Conservation (phyloP, 139 green algal species). For the Chlorella sp. region DNA sequence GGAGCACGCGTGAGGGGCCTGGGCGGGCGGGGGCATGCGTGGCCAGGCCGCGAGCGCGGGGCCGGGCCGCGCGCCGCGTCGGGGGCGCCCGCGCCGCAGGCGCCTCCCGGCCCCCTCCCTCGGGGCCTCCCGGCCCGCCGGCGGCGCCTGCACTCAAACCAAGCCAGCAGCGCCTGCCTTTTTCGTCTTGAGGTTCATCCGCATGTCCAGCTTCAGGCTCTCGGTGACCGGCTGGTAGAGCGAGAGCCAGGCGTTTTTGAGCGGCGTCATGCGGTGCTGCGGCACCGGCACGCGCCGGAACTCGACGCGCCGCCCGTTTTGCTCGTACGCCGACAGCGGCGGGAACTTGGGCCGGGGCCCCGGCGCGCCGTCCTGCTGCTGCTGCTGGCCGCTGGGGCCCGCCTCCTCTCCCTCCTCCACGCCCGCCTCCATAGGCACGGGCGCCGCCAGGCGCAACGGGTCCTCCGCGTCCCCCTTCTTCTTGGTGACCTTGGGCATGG, state of each 20-base stretch:
- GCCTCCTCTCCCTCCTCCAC: slow-evolving; percentile 10
- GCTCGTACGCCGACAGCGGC: slow-evolving; percentile 60
- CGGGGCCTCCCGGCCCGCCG: too few species aligned
- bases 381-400: too few species aligned
- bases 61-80: too few species aligned
- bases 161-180: slow-evolving; percentile 75
- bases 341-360: slow-evolving; percentile 71
- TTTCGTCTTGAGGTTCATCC: slow-evolving; percentile 98
- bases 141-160: too few species aligned
- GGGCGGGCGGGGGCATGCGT: too few species aligned
- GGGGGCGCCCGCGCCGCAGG: too few species aligned
- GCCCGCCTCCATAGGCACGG: slow-evolving; percentile 40
- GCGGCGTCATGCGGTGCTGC: slow-evolving; percentile 92
- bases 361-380: not conserved
- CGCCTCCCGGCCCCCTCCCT: too few species aligned
- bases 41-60: too few species aligned
- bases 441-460: slow-evolving; percentile 39
- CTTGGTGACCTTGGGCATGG: slow-evolving; percentile 70
- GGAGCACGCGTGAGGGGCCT: too few species aligned
- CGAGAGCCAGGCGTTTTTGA: slow-evolving; percentile 96
- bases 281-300: slow-evolving; percentile 88
- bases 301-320: slow-evolving; percentile 71
- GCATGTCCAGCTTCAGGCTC: slow-evolving; percentile 97
- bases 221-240: slow-evolving; percentile 98
- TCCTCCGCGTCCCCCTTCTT: slow-evolving; percentile 26